phyloP scores from a whole-genome alignment of 2,329 filamentous ascomycete species.

The Pseudogymnoascus sp. region DNA sequence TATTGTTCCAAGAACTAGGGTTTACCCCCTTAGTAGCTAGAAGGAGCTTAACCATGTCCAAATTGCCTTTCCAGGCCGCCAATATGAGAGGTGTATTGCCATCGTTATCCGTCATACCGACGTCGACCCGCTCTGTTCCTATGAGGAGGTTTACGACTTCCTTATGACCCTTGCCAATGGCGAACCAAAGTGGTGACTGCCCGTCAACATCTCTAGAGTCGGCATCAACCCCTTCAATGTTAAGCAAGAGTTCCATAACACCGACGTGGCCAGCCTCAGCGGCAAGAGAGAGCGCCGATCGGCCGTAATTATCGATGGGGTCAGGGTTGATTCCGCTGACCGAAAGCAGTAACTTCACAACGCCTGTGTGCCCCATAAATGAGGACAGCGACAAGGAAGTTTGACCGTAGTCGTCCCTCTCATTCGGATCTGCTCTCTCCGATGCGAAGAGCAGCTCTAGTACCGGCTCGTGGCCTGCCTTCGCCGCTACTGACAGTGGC shows the following conservation, averaged over 20 bases:
- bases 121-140: not conserved
- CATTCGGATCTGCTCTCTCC: not conserved
- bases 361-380: not conserved
- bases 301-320: not conserved
- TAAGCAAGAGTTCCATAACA: not conserved
- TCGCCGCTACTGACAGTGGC: not conserved
- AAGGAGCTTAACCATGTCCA: not conserved
- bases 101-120: not conserved
- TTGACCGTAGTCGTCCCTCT: conserved; percentile 8
- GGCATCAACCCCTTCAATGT: not conserved
- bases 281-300: not conserved
- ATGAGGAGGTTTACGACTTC: not conserved
- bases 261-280: not conserved
- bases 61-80: not conserved
- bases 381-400: conserved; percentile 19
- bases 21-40: not conserved
- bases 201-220: not conserved
- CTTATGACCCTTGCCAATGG: not conserved
- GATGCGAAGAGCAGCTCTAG: conserved; percentile 12
- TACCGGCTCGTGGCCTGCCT: conserved; percentile 8
- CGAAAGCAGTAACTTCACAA: not conserved
- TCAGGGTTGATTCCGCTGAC: not conserved
- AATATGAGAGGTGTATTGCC: not conserved
- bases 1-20: not conserved
- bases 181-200: not conserved